Evolutionary conservation across 495 filamentous ascomycete species (phyloP).

Genomic region (Hypoxylon rickii): DNA sequence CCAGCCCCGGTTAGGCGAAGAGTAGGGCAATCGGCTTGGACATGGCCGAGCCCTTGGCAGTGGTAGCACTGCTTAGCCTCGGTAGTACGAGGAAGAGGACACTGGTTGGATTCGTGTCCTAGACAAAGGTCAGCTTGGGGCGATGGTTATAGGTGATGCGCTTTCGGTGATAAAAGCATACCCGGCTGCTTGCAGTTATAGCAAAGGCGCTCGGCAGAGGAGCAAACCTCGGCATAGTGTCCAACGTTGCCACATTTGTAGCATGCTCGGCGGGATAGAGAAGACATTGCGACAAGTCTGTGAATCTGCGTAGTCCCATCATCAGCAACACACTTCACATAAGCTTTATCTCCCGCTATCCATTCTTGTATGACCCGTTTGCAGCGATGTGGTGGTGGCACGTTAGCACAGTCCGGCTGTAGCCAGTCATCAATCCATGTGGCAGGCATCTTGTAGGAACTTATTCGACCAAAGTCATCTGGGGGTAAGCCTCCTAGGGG

Average conservation of each 20-base stretch:
- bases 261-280: conserved; percentile 95
- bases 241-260: conserved; percentile 99
- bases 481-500: neutral
- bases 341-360: conserved; percentile 37
- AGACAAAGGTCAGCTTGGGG: conserved; percentile 17
- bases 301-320: conserved; percentile 45
- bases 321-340: conserved; percentile 44
- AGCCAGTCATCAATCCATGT: conserved; percentile 39
- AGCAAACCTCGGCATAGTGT: conserved; percentile 98
- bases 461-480: conserved; percentile 2
- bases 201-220: conserved; percentile 94
- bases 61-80: conserved; percentile 99
- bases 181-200: conserved; percentile 99
- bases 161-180: conserved; percentile 46
- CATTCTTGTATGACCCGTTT: conserved; percentile 41
- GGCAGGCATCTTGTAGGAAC: conserved; percentile 30
- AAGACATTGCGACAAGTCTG: conserved; percentile 69
- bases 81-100: conserved; percentile 93
- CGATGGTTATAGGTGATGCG: conserved; percentile 21
- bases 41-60: conserved; percentile 97
- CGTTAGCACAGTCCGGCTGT: conserved; percentile 13
- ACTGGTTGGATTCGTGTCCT: conserved; percentile 98
- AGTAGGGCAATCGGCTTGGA: conserved; percentile 98
- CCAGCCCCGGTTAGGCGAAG: conserved; percentile 83
- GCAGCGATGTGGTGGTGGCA: conserved; percentile 39